Evolutionary conservation across 805 yeast species (phyloP).

Genomic region (Cyberlindnera misumaiensis): DNA sequence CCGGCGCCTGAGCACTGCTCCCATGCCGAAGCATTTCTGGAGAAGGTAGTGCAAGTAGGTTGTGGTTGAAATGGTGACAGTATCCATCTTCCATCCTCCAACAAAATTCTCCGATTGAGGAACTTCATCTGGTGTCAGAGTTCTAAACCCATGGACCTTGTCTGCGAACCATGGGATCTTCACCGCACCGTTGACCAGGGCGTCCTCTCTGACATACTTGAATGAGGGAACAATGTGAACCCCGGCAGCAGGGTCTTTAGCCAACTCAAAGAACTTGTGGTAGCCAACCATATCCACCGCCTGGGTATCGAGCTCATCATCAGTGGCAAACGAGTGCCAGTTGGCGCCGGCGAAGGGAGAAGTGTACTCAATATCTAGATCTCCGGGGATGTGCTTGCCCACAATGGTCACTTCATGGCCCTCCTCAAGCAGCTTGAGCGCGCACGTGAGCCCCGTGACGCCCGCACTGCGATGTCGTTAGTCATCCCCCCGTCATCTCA

Average conservation of each 20-base stretch:
- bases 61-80: slow-evolving; percentile 54
- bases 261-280: slow-evolving; percentile 36
- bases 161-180: slow-evolving; percentile 42
- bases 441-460: slow-evolving; percentile 50
- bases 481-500: background rate
- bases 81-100: slow-evolving; percentile 43
- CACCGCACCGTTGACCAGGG: slow-evolving; percentile 11
- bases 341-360: slow-evolving; percentile 72
- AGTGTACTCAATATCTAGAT: slow-evolving; percentile 44
- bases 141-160: slow-evolving; percentile 34
- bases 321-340: slow-evolving; percentile 54
- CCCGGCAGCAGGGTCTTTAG: slow-evolving; percentile 46
- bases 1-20: slow-evolving; percentile 41
- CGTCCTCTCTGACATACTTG: slow-evolving; percentile 12
- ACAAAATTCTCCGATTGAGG: slow-evolving; percentile 19
- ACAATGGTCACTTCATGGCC: slow-evolving; percentile 38
- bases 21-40: slow-evolving; percentile 36
- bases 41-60: slow-evolving; percentile 49
- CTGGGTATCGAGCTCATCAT: slow-evolving; percentile 32
- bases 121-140: slow-evolving; percentile 27
- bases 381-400: slow-evolving; percentile 50
- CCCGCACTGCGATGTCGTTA: slow-evolving; percentile 30
- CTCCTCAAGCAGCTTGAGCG: slow-evolving; percentile 33
- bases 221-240: slow-evolving; percentile 24
- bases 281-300: slow-evolving; percentile 44